phyloP scores from a whole-genome alignment of 2,329 filamentous ascomycete species.

The Ophiosphaerella korrae region DNA sequence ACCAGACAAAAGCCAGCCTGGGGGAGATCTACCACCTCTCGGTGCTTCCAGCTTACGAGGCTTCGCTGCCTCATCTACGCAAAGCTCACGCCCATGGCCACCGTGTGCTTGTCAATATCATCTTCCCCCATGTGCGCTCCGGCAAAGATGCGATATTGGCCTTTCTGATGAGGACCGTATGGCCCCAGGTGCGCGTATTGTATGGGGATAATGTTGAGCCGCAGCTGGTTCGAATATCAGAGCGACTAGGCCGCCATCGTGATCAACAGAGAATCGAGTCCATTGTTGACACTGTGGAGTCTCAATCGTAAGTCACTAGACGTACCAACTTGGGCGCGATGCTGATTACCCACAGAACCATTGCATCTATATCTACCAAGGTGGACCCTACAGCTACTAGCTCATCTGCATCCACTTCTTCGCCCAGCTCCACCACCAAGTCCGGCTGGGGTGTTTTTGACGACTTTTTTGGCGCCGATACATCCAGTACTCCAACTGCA shows the following conservation, averaged over 20 bases:
- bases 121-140: conserved; percentile 73
- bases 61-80: conserved; percentile 73
- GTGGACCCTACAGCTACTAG: conserved; percentile 26
- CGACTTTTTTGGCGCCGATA: conserved; percentile 35
- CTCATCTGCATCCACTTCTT: conserved; percentile 21
- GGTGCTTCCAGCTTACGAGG: conserved; percentile 75
- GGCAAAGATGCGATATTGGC: conserved; percentile 70
- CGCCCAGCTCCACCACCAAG: conserved; percentile 26
- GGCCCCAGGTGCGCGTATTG: conserved; percentile 78
- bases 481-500: conserved; percentile 21
- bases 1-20: conserved; percentile 65
- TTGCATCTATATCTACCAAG: conserved; percentile 21
- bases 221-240: conserved; percentile 88
- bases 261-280: conserved; percentile 67
- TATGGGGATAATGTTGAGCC: conserved; percentile 95
- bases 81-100: conserved; percentile 71
- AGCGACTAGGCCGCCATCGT: conserved; percentile 80
- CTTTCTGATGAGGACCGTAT: conserved; percentile 77
- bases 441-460: conserved; percentile 39
- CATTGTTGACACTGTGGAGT: conserved; percentile 60
- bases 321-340: background rate
- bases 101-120: conserved; percentile 69
- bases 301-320: conserved; percentile 26
- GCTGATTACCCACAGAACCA: conserved; percentile 16
- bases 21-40: conserved; percentile 73